Conservation (phyloP, 768 basidiomycete species). For the Suillus ampliporus region DNA sequence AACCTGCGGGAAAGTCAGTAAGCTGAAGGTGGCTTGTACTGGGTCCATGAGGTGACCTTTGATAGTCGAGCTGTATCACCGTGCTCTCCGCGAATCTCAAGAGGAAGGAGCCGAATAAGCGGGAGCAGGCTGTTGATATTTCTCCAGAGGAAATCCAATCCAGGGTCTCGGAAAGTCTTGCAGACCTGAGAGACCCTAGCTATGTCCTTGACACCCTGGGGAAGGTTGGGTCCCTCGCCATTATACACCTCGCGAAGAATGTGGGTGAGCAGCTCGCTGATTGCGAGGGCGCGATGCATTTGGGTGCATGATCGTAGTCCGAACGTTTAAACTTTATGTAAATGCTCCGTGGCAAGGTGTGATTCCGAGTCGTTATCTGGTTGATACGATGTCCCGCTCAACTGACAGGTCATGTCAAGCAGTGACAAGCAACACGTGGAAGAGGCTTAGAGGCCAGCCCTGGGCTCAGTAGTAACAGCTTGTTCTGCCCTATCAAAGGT, state of each 20-base stretch:
- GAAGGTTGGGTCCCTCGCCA: not conserved
- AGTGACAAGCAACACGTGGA: not conserved
- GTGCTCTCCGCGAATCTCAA: not conserved
- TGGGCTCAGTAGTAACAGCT: no score
- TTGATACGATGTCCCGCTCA: not conserved
- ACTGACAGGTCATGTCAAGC: constrained; percentile 2
- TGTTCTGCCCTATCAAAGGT: no score
- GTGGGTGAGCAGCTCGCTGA: constrained; percentile 4
- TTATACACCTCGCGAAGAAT: constrained; percentile 2
- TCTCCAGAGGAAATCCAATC: constrained; percentile 7
- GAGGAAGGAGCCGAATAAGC: constrained; percentile 3
- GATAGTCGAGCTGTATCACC: not conserved
- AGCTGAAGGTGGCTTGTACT: not conserved
- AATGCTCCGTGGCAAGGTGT: not conserved
- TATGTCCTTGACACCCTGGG: not conserved
- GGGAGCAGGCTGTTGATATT: not conserved
- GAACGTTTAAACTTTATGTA: not conserved
- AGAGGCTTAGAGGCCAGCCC: no score
- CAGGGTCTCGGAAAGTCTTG: constrained; percentile 2
- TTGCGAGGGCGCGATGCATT: constrained; percentile 10
- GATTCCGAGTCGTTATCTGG: not conserved
- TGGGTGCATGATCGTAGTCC: not conserved
- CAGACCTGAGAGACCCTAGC: constrained; percentile 2
- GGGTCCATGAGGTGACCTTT: not conserved
- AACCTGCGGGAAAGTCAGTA: not conserved